Base-by-base conservation (phyloP, 2,329 filamentous ascomycete species). In the Parastagonospora avenae region DNA sequence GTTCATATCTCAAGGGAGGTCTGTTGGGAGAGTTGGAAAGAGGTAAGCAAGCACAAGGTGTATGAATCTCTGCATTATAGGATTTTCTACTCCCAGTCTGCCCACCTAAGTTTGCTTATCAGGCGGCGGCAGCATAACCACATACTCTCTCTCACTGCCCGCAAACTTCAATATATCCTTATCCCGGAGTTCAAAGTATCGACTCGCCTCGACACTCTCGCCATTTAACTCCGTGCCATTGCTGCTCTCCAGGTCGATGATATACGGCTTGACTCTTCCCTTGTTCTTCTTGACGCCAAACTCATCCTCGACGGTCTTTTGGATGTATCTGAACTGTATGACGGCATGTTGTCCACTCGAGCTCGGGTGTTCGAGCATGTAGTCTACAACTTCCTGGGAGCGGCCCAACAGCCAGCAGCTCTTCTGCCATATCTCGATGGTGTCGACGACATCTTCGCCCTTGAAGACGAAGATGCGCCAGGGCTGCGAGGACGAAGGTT, bases 401-500 rank as follows among this genome's bases (percentile, higher is more conserved):
- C 92, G 82, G 0, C 94, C 94, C 8, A 97, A 78, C 19, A 99
- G 79, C 94, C 94, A 99, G 77, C 91, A 96, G 67, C 88, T 95
- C 53, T 91, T 86, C 48, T 80, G 76, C 50, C 83, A 82, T 42
- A 99, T 80, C 51, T 91, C 85, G 16, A 97, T 81, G 1, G 91
- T 95, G 67, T 96, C 91, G 30, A 96, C 73, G 2, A 95, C 81
- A 49, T 92, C 89, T 27, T 82, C 74, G 9, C 86, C 90, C 69
- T 96, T 96, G 82, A 99, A 99, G 16, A 97, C 84, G 71, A 95
- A 97, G 41, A 99, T 79, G 53, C 90, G 90, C 93, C 93, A 99
- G 50, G 85, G 78, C 61, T 94, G 86, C 47, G 85, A 87, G 1
- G 88, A 69, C 0, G 92, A 82, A 0, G 94, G 91, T 63, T 96